A percentile compares a stretch with the other conserved stretches of the same genome.
Evolutionary conservation across 164 flowering plant genomes (phyloP).

Genomic region (Kalanchoe fedtschenkoi): DNA sequence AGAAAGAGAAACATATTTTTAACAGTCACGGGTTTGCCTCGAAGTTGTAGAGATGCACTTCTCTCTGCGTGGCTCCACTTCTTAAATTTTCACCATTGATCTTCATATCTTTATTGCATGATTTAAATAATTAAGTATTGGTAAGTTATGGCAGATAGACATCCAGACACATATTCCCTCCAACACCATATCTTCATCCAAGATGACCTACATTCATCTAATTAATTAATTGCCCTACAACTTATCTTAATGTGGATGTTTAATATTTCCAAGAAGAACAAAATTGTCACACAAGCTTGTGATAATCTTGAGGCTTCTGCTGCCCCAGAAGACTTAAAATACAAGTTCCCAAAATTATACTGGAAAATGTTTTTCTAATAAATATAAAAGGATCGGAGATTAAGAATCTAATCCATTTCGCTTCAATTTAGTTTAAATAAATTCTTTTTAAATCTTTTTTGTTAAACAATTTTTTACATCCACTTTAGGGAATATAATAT

Average conservation of each 20-base stretch:
- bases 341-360: too few species aligned
- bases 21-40: constrained; percentile 4
- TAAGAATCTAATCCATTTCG: too few species aligned
- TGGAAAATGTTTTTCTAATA: too few species aligned
- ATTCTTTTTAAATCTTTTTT: too few species aligned
- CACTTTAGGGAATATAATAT: too few species aligned
- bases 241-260: background rate
- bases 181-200: constrained; percentile 43
- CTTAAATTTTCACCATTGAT: background rate
- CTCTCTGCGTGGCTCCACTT: constrained; percentile 1
- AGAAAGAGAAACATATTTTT: background rate
- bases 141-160: constrained; percentile 29
- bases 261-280: background rate
- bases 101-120: background rate
- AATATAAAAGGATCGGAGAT: too few species aligned
- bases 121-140: background rate
- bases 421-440: too few species aligned
- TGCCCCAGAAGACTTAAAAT: too few species aligned
- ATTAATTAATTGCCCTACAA: background rate
- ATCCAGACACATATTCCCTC: constrained; percentile 89
- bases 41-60: background rate
- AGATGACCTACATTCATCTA: background rate
- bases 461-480: too few species aligned
- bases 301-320: too few species aligned
- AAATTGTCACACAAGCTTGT: background rate